phyloP scores from a whole-genome alignment of 768 basidiomycete species.

The Coprinopsis marcescibilis region DNA sequence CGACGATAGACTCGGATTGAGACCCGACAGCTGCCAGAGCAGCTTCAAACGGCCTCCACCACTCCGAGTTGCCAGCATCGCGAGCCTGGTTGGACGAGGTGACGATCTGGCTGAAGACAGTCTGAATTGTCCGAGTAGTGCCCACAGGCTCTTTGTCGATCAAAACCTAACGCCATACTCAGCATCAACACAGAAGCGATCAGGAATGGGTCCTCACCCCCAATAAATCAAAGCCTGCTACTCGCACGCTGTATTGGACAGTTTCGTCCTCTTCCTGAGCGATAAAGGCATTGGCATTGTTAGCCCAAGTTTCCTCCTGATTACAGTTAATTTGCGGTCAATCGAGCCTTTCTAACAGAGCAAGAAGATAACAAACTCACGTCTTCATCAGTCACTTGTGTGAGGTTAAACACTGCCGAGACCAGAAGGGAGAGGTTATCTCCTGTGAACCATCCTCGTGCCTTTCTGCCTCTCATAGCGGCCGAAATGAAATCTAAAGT shows the following conservation, averaged over 20 bases:
- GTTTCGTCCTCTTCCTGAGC: slow-evolving; percentile 94
- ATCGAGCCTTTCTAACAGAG: neutral
- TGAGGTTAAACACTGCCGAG: slow-evolving; percentile 55
- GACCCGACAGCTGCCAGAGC: slow-evolving; percentile 77
- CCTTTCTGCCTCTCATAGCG: slow-evolving; percentile 57
- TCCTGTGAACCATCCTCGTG: slow-evolving; percentile 56
- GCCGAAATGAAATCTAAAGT: slow-evolving; percentile 77
- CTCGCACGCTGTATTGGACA: slow-evolving; percentile 72
- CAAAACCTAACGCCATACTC: slow-evolving; percentile 38
- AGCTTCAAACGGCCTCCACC: slow-evolving; percentile 94
- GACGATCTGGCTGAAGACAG: slow-evolving; percentile 49
- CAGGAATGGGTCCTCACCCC: slow-evolving; percentile 38
- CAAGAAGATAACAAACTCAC: slow-evolving; percentile 37
- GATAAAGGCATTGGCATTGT: slow-evolving; percentile 87
- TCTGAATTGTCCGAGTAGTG: slow-evolving; percentile 49
- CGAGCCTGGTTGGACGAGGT: slow-evolving; percentile 49
- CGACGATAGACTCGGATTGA: slow-evolving; percentile 69
- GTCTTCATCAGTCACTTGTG: slow-evolving; percentile 88
- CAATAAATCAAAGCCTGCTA: slow-evolving; percentile 81
- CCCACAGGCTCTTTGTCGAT: slow-evolving; percentile 48
- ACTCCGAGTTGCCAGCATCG: slow-evolving; percentile 51
- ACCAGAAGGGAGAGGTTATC: slow-evolving; percentile 48
- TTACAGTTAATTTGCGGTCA: slow-evolving; percentile 5
- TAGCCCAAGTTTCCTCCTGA: slow-evolving; percentile 89
- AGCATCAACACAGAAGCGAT: neutral